Percentiles rank a stretch among this genome's conserved stretches.
Conservation (phyloP, 1,139 yeast species). For the Lodderomyces theae region DNA sequence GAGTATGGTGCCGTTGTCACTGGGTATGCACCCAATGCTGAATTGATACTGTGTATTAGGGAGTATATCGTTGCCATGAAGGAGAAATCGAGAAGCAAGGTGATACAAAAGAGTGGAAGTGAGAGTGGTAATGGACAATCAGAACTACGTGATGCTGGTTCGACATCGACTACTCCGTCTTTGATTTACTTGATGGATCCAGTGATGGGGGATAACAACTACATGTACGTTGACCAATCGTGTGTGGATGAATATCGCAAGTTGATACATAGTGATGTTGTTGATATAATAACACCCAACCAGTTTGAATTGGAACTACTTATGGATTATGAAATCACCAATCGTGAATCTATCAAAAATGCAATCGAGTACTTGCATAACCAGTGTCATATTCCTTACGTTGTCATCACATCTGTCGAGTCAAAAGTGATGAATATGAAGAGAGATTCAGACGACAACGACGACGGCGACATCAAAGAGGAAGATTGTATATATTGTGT, state of each 20-base stretch:
- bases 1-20: conserved; percentile 29
- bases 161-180: too few species aligned
- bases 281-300: conserved; percentile 81
- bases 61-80: conserved; percentile 14
- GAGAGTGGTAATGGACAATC: conserved; percentile 4
- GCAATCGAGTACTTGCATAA: conserved; percentile 52
- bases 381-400: conserved; percentile 51
- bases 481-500: conserved; percentile 3
- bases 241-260: conserved; percentile 64
- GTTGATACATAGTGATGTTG: conserved; percentile 49
- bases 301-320: conserved; percentile 84
- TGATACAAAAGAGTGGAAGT: background rate
- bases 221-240: conserved; percentile 69
- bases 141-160: too few species aligned
- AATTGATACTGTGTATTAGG: conserved; percentile 23
- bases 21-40: conserved; percentile 38
- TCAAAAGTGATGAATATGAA: conserved; percentile 11
- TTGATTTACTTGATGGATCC: conserved; percentile 76
- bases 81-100: conserved; percentile 11
- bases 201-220: conserved; percentile 91
- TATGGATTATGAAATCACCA: conserved; percentile 49
- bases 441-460: too few species aligned
- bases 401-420: conserved; percentile 55
- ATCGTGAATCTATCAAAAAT: conserved; percentile 35
- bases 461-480: conserved; percentile 31